Percentiles rank a stretch among this genome's conserved stretches.
phyloP scores from a whole-genome alignment of 2,329 filamentous ascomycete genomes.

The Sphaerostilbella broomeana region DNA sequence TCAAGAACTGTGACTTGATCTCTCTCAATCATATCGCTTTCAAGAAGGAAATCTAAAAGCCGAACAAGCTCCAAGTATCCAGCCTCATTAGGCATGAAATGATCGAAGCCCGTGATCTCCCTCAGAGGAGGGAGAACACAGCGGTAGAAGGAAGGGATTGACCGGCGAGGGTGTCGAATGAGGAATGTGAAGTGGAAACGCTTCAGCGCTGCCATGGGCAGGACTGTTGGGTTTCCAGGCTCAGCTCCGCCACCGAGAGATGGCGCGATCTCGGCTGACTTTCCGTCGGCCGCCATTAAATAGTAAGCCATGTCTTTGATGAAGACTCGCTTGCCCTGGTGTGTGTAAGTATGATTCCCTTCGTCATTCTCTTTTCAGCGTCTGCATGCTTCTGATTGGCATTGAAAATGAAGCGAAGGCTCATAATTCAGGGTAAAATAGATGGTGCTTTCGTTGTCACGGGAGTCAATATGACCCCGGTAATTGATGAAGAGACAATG shows the following conservation, averaged over 20 bases:
- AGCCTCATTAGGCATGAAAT: conserved; percentile 82
- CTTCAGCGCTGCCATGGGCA: conserved; percentile 67
- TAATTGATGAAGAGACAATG: too few relatives aligned
- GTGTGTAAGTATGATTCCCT: conserved; percentile 22
- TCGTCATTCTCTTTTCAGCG: not conserved
- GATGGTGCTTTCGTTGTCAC: too few relatives aligned
- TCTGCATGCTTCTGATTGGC: not conserved
- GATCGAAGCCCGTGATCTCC: conserved; percentile 72
- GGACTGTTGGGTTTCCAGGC: conserved; percentile 73
- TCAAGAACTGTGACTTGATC: conserved; percentile 78
- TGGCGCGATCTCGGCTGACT: conserved; percentile 64
- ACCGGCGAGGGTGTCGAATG: conserved; percentile 88
- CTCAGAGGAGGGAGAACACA: conserved; percentile 87
- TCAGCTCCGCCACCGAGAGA: conserved; percentile 66
- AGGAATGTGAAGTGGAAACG: conserved; percentile 93
- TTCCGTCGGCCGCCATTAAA: conserved; percentile 66
- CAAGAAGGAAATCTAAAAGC: conserved; percentile 77
- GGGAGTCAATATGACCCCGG: too few relatives aligned
- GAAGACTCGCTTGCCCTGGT: conserved; percentile 81
- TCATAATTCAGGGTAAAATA: too few relatives aligned
- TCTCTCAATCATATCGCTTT: conserved; percentile 63
- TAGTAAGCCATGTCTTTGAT: conserved; percentile 99
- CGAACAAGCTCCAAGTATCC: conserved; percentile 84
- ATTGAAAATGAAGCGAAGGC: not conserved
- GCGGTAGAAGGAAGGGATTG: conserved; percentile 89